Conservation (phyloP, 2,329 filamentous ascomycete species). For the Talaromyces sp. region DNA sequence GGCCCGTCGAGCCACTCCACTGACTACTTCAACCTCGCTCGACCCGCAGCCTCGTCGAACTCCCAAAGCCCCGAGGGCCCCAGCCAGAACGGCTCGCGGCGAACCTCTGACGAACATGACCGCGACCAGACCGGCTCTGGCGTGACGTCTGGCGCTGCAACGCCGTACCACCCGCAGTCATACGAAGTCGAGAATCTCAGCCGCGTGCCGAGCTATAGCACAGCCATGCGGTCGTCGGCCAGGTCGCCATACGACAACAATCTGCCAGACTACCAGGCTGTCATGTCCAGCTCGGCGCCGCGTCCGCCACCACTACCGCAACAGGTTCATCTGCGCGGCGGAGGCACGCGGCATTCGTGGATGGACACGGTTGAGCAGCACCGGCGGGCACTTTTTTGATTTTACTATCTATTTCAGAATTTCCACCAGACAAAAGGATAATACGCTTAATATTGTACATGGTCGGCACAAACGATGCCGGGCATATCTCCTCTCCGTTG, state of each 20-base stretch:
- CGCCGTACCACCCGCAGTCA: constrained; percentile 38
- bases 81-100: constrained; percentile 31
- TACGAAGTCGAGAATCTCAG: constrained; percentile 60
- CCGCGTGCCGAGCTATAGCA: constrained; percentile 73
- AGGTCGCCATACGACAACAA: constrained; percentile 47
- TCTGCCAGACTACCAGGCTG: constrained; percentile 64
- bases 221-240: constrained; percentile 63
- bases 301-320: constrained; percentile 26
- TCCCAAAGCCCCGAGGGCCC: constrained; percentile 27
- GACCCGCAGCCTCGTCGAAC: constrained; percentile 10
- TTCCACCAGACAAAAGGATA: not conserved
- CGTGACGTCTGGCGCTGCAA: constrained; percentile 33
- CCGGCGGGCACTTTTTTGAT: not conserved
- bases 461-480: not conserved
- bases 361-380: constrained; percentile 12
- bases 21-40: constrained; percentile 25
- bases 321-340: constrained; percentile 31
- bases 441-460: not conserved
- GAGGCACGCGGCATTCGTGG: constrained; percentile 26
- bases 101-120: constrained; percentile 45
- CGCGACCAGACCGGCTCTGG: constrained; percentile 33
- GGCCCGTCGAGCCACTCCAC: constrained; percentile 16
- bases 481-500: not conserved
- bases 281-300: constrained; percentile 20
- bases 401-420: not conserved